Percentiles rank a stretch among this genome's conserved stretches.
Conservation (phyloP, 208 protist species). For the Trypanosoma grayi region DNA sequence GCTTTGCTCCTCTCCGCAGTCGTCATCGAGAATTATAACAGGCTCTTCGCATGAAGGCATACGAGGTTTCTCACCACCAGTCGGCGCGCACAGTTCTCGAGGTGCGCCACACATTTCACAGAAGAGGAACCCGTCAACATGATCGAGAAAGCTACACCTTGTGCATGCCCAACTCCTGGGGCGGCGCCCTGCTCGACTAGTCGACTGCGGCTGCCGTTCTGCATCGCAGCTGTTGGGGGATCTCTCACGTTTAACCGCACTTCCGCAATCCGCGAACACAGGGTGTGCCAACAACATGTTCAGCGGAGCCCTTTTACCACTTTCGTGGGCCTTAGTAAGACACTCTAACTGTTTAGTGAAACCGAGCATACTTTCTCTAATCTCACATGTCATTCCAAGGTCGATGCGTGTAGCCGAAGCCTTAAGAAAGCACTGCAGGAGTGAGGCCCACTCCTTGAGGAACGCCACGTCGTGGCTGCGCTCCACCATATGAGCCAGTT, state of each 20-base stretch:
- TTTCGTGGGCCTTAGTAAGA: background rate
- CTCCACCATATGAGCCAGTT: slow-evolving; percentile 26
- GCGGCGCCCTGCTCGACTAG: background rate
- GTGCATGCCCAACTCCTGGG: slow-evolving; percentile 13
- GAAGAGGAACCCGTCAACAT: slow-evolving; percentile 7
- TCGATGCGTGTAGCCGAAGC: too few relatives aligned
- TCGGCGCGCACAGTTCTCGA: background rate
- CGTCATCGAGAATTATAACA: slow-evolving; percentile 15
- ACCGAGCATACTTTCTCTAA: slow-evolving; percentile 2
- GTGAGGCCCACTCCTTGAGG: slow-evolving; percentile 14
- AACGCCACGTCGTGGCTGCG: slow-evolving; percentile 9
- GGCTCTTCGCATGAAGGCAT: background rate
- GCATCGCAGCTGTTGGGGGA: background rate
- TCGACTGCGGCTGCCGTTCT: background rate
- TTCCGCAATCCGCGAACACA: slow-evolving; percentile 16
- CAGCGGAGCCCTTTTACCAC: background rate
- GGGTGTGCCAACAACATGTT: background rate
- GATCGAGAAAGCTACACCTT: slow-evolving; percentile 23
- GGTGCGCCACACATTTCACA: slow-evolving; percentile 26
- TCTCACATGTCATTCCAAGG: background rate
- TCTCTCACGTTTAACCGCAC: slow-evolving; percentile 10
- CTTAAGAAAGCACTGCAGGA: slow-evolving; percentile 10
- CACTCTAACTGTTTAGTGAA: slow-evolving; percentile 11
- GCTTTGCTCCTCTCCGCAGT: slow-evolving; percentile 1
- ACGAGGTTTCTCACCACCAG: background rate